Evolutionary conservation across 257 asterid species (phyloP).

Genomic region (Capsicum rhomboideum): DNA sequence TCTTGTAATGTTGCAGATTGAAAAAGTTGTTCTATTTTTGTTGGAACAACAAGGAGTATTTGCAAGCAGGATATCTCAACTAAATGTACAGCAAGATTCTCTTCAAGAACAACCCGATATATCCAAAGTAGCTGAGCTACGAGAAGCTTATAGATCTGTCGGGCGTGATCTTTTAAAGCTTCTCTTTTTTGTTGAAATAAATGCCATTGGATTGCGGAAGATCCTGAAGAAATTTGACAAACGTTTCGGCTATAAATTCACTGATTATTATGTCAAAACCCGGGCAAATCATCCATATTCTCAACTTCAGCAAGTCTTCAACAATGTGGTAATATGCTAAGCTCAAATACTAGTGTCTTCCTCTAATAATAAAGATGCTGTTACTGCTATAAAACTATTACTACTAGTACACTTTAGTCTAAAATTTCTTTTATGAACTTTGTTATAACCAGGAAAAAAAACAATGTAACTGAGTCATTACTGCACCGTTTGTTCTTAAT

Average conservation of each 20-base stretch:
- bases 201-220: conserved; percentile 88
- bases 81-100: conserved; percentile 51
- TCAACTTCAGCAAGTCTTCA: conserved; percentile 95
- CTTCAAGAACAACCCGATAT: conserved; percentile 82
- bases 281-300: conserved; percentile 99
- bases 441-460: neutral
- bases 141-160: conserved; percentile 75
- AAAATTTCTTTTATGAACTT: neutral
- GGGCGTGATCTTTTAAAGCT: conserved; percentile 86
- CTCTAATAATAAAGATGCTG: neutral
- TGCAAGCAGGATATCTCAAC: conserved; percentile 63
- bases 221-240: conserved; percentile 95
- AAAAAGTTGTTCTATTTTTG: conserved; percentile 78
- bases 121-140: conserved; percentile 61
- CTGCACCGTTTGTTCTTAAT: neutral
- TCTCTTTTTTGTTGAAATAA: conserved; percentile 78
- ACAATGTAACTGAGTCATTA: neutral
- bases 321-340: conserved; percentile 81
- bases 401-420: neutral
- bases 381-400: neutral
- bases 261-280: conserved; percentile 88
- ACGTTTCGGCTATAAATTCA: conserved; percentile 80
- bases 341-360: neutral
- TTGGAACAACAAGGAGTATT: conserved; percentile 88
- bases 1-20: conserved; percentile 46